Evolutionary conservation across 306 rosid species (phyloP), one percentile per base, ranked within the genome.

Genomic region (Acmispon strigosus): DNA sequence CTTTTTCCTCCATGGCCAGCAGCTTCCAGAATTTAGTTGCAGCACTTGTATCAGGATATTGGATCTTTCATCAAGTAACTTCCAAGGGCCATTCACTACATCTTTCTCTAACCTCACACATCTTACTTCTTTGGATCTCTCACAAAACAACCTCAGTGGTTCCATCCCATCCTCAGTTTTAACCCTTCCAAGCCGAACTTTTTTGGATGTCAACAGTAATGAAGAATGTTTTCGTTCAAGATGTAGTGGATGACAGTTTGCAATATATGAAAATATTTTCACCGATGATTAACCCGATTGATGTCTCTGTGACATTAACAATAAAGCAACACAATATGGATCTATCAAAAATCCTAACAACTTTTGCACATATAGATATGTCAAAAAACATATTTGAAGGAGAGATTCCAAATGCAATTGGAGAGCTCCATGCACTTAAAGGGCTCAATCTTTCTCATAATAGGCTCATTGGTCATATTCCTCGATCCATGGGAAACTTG

Each of bases 361-460:
- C 0, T 0, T 68, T 78, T 19, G 81, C 69, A 43, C 13, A 0
- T 0, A 75, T 84, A 2, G 86, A 84, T 51, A 5, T 81, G 0
- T 85, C 89, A 1, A 52, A 6, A 13, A 82, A 85, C 54, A 57
- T 7, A 0, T 85, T 85, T 5, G 63, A 42, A 24, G 86, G 86
- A 62, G 73, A 69, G 56, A 85, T 85, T 16, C 82, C 89, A 14
- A 0, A 19, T 8, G 20, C 0, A 0, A 22, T 85, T 43, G 85
- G 79, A 15, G 42, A 43, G 32, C 65, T 82, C 10, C 37, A 11
- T 39, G 51, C 9, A 1, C 66, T 85, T 14, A 51, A 0, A 52
- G 78, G 65, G 2, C 76, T 83, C 14, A 83, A 75, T 14, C 19
- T 82, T 43, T 77, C 87, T 0, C 70, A 74, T 13, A 82, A 83